Evolutionary conservation across 805 yeast species (phyloP).

Genomic region (Wickerhamiella allomyrinae): DNA sequence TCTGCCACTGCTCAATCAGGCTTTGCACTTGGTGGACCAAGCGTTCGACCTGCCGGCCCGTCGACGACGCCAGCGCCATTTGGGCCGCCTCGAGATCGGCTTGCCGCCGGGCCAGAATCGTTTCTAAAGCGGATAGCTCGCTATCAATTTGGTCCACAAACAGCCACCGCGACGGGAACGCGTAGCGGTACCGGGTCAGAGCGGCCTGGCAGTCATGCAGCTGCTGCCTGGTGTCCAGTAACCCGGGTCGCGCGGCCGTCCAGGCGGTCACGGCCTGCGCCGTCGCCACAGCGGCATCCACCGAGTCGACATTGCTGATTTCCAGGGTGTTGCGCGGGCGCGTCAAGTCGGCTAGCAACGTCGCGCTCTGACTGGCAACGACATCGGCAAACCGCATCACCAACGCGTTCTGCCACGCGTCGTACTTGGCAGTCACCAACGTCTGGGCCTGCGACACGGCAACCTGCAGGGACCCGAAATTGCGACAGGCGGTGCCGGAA

Average conservation of each 20-base stretch:
- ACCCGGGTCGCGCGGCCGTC: not conserved
- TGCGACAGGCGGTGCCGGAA: constrained; percentile 28
- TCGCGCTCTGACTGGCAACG: constrained; percentile 24
- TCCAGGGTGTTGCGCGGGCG: constrained; percentile 29
- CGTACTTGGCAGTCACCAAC: constrained; percentile 39
- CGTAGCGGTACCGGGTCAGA: constrained; percentile 32
- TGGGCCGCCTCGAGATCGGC: constrained; percentile 23
- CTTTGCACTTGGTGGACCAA: constrained; percentile 24
- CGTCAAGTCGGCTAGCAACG: constrained; percentile 24
- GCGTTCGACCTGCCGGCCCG: constrained; percentile 26
- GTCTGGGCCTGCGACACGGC: constrained; percentile 41
- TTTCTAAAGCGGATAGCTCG: constrained; percentile 30
- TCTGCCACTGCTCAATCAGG: constrained; percentile 34
- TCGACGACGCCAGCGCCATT: not conserved
- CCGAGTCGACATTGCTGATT: constrained; percentile 3
- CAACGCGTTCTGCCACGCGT: constrained; percentile 40
- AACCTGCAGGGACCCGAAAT: constrained; percentile 21
- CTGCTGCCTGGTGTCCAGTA: not conserved
- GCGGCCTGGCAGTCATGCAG: constrained; percentile 29
- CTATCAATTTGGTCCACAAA: constrained; percentile 48
- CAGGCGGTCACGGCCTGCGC: not conserved
- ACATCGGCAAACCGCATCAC: constrained; percentile 29
- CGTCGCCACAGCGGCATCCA: not conserved
- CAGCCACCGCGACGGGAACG: constrained; percentile 41
- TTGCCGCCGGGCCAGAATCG: constrained; percentile 27